Conservation (phyloP, 2,329 filamentous ascomycete genomes). For the Sordariomycetes sp. region DNA sequence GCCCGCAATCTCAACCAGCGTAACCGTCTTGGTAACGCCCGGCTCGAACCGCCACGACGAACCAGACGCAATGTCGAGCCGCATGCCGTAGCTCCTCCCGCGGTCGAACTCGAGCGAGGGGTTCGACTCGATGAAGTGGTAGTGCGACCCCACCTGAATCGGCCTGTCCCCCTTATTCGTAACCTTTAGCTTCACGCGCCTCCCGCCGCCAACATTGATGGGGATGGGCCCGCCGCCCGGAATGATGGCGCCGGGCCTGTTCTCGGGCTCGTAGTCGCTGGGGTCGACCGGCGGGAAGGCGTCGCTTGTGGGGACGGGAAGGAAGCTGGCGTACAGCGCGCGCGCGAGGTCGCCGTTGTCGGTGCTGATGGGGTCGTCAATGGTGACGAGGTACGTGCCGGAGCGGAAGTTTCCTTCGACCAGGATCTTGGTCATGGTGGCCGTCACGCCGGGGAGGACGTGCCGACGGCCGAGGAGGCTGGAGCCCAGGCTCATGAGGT, state of each 20-base stretch:
- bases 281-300: constrained; percentile 54
- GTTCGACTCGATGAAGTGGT: constrained; percentile 94
- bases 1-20: constrained; percentile 77
- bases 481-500: constrained; percentile 83
- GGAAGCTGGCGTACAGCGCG: constrained; percentile 82
- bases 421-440: constrained; percentile 71
- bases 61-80: constrained; percentile 80
- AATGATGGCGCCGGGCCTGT: constrained; percentile 69
- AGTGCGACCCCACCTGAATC: constrained; percentile 88
- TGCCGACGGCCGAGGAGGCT: constrained; percentile 90
- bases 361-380: constrained; percentile 76
- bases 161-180: constrained; percentile 81
- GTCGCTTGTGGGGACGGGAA: constrained; percentile 60
- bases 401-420: constrained; percentile 88
- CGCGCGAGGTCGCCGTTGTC: constrained; percentile 79
- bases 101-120: constrained; percentile 83
- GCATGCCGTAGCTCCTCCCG: constrained; percentile 65
- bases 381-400: constrained; percentile 88
- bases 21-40: constrained; percentile 82
- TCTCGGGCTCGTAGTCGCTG: constrained; percentile 51
- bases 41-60: constrained; percentile 92
- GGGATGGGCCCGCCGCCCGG: constrained; percentile 53
- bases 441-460: constrained; percentile 70
- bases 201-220: constrained; percentile 57
- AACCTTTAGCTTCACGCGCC: constrained; percentile 61